Percentiles rank a stretch among this genome's conserved stretches.
phyloP scores from a whole-genome alignment of 257 asterid species.

The Capsicum pubescens region DNA sequence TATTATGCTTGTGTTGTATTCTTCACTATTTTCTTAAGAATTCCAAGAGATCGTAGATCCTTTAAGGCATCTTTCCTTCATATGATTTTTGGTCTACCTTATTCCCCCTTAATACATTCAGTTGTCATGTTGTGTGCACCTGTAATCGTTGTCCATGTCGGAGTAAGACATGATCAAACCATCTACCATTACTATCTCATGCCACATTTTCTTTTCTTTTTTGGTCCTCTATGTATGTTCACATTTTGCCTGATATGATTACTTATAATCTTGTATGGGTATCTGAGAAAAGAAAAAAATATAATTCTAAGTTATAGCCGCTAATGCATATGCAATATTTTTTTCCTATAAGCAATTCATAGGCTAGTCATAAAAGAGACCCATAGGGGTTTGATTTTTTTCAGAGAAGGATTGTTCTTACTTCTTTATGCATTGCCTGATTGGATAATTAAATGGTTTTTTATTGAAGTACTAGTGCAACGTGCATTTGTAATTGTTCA shows the following conservation, averaged over 20 bases:
- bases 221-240: neutral
- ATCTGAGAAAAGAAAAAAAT: neutral
- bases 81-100: neutral
- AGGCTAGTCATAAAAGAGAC: neutral
- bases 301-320: neutral
- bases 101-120: neutral
- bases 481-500: neutral
- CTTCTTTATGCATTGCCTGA: neutral
- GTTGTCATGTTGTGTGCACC: neutral
- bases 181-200: neutral
- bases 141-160: neutral
- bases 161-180: neutral
- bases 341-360: slow-evolving; percentile 5
- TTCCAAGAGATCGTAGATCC: neutral
- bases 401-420: neutral
- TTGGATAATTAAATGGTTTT: neutral
- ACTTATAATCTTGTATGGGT: neutral
- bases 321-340: neutral
- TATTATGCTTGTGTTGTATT: neutral
- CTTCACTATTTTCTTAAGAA: neutral
- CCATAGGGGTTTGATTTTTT: neutral
- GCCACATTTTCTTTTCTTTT: slow-evolving; percentile 3
- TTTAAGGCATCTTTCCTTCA: neutral
- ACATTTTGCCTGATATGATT: neutral
- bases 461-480: neutral